Evolutionary conservation across 2,329 filamentous ascomycete species (phyloP).

Genomic region (Teratosphaeria viscida): DNA sequence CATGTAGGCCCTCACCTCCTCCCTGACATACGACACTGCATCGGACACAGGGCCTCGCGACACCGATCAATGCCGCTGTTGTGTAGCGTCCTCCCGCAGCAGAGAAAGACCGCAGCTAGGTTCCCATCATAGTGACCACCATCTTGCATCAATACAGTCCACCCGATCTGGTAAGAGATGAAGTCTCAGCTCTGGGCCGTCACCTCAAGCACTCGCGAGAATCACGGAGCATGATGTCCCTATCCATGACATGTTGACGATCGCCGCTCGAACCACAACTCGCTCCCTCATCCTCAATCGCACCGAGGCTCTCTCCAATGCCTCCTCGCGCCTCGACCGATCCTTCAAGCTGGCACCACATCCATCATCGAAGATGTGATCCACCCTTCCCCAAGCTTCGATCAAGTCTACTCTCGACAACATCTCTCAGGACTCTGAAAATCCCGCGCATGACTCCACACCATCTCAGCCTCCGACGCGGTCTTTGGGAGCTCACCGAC

Average conservation of each 20-base stretch:
- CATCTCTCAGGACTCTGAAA: constrained; percentile 13
- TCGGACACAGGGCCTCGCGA: neutral
- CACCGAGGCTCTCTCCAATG: neutral
- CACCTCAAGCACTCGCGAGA: too few species aligned
- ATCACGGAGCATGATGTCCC: too few species aligned
- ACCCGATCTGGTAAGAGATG: too few species aligned
- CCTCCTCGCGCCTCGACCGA: neutral
- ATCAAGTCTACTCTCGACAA: constrained; percentile 14
- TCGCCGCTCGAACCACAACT: neutral
- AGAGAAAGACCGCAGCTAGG: neutral
- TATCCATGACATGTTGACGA: neutral
- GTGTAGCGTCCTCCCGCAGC: neutral
- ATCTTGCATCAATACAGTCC: too few species aligned
- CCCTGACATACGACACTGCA: neutral
- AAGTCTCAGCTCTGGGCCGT: too few species aligned
- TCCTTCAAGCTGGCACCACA: neutral
- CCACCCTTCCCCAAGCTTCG: constrained; percentile 2
- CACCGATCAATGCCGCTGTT: neutral
- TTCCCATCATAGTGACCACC: neutral
- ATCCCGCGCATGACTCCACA: constrained; percentile 12
- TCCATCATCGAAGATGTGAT: neutral
- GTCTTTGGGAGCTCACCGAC: constrained; percentile 5
- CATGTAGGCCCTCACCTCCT: neutral
- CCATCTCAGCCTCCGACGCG: constrained; percentile 9
- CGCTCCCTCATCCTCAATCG: neutral